These are phyloP conservation scores for Cladosporium halotolerans DNA, from an alignment of 2,329 filamentous ascomycete species.

Conservation along the genomic window DNA sequence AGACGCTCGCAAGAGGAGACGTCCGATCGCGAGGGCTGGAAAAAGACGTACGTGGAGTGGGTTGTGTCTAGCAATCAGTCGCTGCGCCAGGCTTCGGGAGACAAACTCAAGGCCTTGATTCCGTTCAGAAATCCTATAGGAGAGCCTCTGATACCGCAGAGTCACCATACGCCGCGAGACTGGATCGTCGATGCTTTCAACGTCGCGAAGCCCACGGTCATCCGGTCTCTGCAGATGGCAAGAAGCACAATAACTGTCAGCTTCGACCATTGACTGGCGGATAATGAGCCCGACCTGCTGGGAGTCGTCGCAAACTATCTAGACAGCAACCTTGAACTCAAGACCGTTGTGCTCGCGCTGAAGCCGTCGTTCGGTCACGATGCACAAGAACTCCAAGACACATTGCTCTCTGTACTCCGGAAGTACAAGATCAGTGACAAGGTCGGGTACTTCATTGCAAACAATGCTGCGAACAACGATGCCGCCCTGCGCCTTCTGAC, in stretches of 20 bases:
- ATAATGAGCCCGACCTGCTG: not conserved
- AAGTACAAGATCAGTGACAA: constrained; percentile 2
- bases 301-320: constrained; percentile 1
- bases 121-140: not conserved
- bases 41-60: not conserved
- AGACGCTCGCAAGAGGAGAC: not conserved
- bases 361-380: not conserved
- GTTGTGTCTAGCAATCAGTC: not conserved
- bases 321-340: not conserved
- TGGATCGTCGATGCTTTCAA: not conserved
- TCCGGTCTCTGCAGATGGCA: not conserved
- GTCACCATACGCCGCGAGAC: not conserved
- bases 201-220: not conserved
- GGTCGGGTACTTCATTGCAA: constrained; percentile 16
- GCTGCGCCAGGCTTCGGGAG: not conserved
- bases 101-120: not conserved
- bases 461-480: constrained; percentile 19
- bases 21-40: not conserved
- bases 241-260: not conserved
- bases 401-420: not conserved
- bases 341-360: not conserved
- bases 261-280: not conserved
- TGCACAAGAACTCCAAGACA: not conserved
- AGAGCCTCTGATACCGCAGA: not conserved
- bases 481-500: constrained; percentile 1